phyloP scores from a whole-genome alignment of 2,329 filamentous ascomycete genomes.

The Trichoderma lentiforme region DNA sequence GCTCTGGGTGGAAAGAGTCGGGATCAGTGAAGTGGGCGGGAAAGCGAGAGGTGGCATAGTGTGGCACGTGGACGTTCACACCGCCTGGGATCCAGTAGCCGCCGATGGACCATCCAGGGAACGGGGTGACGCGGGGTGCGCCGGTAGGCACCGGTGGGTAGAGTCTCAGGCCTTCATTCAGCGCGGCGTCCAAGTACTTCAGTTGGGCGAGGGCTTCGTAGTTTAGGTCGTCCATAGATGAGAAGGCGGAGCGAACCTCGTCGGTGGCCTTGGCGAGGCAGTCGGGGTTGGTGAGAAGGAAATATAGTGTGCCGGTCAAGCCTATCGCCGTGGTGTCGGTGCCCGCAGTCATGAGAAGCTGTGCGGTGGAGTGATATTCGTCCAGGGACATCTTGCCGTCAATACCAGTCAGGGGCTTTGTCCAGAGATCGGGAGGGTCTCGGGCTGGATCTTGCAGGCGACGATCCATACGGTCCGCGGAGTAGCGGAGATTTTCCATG shows the following conservation, averaged over 20 bases:
- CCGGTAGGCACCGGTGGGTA: conserved; percentile 28
- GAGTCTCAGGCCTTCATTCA: conserved; percentile 42
- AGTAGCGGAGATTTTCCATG: not conserved
- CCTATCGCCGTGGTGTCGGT: not conserved
- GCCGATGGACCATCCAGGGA: not conserved
- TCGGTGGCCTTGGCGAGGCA: conserved; percentile 27
- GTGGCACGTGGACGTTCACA: not conserved
- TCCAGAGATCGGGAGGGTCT: not conserved
- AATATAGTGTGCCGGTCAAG: conserved; percentile 25
- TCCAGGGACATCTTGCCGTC: not conserved
- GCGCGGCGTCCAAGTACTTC: conserved; percentile 38
- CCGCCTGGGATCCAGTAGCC: not conserved
- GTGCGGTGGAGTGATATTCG: not conserved
- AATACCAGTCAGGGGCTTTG: not conserved
- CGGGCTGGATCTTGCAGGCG: not conserved
- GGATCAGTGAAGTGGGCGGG: not conserved
- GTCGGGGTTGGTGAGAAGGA: conserved; percentile 27
- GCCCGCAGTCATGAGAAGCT: not conserved
- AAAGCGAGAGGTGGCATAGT: not conserved
- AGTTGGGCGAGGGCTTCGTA: conserved; percentile 31
- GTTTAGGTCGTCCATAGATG: conserved; percentile 36
- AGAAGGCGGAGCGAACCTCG: conserved; percentile 41
- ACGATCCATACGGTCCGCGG: not conserved
- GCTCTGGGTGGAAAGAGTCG: conserved; percentile 4
- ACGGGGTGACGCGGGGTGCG: not conserved